Base-by-base conservation (phyloP, 768 basidiomycete species). In the Russula abietina region DNA sequence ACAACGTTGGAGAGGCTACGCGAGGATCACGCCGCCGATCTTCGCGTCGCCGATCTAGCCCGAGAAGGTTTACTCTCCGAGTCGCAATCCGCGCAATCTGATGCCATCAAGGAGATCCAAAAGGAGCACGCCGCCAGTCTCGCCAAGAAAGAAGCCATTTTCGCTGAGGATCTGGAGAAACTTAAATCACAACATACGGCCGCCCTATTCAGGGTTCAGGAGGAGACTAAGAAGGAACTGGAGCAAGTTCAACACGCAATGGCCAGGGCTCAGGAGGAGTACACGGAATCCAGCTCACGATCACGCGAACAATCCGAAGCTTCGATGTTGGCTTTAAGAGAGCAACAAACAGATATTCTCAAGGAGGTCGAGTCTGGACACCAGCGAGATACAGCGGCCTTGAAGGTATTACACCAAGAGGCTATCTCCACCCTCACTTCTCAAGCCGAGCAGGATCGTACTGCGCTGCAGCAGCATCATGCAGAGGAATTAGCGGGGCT, bases 31-130 rank as follows among this genome's bases (percentile, higher is more conserved):
- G 82, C 83, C 38, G 82, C 81, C 38, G 85, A 85, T 68, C 74
- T 93, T 39, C 82, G 87, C 53, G 83, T 89, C 79, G 78, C 81
- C 1, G 89, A 94, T 72, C 86, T 91, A 62, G 78, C 88, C 28
- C 83, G 83, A 26, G 83, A 91, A 65, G 90, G 89, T 36, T 82
- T 84, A 2, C 75, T 93, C 30, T 82, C 86, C 9, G 88, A 89
- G 70, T 89, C 89, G 5, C 79, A 91, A 71, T 85, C 86, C 14
- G 79, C 87, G 46, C 84, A 84, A 60, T 80, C 81, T 48, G 62
- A 79, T 10, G 83, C 84, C 28, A 72, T 95, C 58, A 76, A 84
- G 57, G 81, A 80, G 32, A 78, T 93, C 30, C 87, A 88, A 69
- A 85, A 87, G 19, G 89, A 89, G 68, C 88, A 93, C 67, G 75